Evolutionary conservation across 176 grass and related monocot genomes (phyloP).

Genomic region (Dactylis glomerata): DNA sequence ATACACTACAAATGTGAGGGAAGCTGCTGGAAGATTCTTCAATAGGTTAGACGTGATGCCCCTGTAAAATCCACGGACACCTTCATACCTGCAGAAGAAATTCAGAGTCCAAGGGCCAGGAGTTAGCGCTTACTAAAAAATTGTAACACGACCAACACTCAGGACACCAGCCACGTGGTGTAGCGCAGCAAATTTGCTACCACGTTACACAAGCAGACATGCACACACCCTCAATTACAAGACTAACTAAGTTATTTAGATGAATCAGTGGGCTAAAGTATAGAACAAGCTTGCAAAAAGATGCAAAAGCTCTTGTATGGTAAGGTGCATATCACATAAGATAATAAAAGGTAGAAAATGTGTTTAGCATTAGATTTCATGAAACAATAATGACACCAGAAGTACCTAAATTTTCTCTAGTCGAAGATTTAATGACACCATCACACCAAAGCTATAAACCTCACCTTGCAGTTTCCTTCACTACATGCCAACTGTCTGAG

Average conservation of each 20-base stretch:
- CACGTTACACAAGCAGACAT: too few relatives aligned
- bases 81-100: constrained; percentile 84
- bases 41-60: constrained; percentile 84
- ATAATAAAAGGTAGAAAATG: neutral
- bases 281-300: neutral
- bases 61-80: constrained; percentile 82
- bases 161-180: too few relatives aligned
- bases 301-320: neutral
- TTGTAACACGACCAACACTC: too few relatives aligned
- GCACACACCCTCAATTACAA: too few relatives aligned
- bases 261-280: constrained; percentile 9
- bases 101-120: too few relatives aligned
- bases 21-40: constrained; percentile 90
- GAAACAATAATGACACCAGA: neutral
- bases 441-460: neutral
- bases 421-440: neutral
- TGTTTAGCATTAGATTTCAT: neutral
- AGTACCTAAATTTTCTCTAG: neutral
- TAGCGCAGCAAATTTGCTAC: too few relatives aligned
- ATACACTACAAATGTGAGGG: constrained; percentile 90
- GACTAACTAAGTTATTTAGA: too few relatives aligned
- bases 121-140: neutral
- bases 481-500: constrained; percentile 80
- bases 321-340: constrained; percentile 2
- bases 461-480: constrained; percentile 89